phyloP scores from a whole-genome alignment of 2,329 filamentous ascomycete genomes.

The Pseudocercospora macadamiae region DNA sequence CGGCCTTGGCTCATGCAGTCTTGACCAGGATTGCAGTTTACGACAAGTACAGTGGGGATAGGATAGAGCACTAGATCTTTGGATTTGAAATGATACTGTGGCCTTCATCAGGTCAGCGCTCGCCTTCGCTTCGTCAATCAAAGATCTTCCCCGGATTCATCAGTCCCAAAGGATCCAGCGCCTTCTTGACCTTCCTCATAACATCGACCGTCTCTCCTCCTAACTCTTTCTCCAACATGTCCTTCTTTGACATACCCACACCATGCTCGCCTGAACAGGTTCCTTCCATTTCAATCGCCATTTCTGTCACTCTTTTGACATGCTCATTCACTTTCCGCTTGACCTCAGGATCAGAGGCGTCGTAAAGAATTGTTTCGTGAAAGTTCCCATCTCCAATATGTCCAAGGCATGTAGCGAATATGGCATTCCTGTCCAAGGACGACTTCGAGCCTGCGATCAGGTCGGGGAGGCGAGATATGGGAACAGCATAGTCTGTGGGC shows the following conservation, averaged over 20 bases:
- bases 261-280: slow-evolving; percentile 90
- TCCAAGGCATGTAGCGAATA: slow-evolving; percentile 85
- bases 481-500: slow-evolving; percentile 64
- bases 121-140: no score
- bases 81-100: no score
- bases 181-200: slow-evolving; percentile 82
- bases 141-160: slow-evolving; percentile 94
- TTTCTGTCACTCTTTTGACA: slow-evolving; percentile 84
- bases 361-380: slow-evolving; percentile 88
- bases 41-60: no score
- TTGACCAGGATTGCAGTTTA: no score
- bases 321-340: slow-evolving; percentile 75
- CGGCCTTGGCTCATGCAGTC: no score
- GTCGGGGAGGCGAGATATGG: slow-evolving; percentile 61
- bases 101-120: no score
- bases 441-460: slow-evolving; percentile 81
- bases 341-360: slow-evolving; percentile 69
- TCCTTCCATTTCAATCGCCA: slow-evolving; percentile 88
- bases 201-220: slow-evolving; percentile 78
- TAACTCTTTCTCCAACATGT: slow-evolving; percentile 75
- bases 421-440: slow-evolving; percentile 79
- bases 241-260: slow-evolving; percentile 84
- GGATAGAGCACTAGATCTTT: no score
- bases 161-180: slow-evolving; percentile 83
- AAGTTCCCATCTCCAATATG: slow-evolving; percentile 95